These are phyloP conservation scores for Pythium apleroticum DNA, from an alignment of 352 stramenopile genomes.

Conservation along the genomic window DNA sequence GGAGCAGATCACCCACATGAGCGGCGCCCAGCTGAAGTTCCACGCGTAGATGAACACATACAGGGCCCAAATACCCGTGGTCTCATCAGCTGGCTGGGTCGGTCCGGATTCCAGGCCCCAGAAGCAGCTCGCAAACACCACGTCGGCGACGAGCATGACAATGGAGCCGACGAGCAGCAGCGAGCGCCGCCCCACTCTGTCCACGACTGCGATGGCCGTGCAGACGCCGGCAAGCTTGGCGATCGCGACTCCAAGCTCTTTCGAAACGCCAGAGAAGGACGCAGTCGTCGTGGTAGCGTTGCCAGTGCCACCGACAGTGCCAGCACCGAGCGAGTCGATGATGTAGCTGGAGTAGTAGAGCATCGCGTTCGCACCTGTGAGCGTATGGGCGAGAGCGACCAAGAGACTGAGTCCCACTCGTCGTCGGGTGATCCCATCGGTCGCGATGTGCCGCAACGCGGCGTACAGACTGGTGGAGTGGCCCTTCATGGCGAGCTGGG, in stretches of 20 bases:
- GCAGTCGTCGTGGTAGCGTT: not conserved
- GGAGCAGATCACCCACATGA: constrained; percentile 78
- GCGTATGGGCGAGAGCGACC: constrained; percentile 61
- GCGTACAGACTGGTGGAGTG: constrained; percentile 40
- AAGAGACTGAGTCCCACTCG: constrained; percentile 57
- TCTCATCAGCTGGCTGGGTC: constrained; percentile 25
- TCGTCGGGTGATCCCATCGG: constrained; percentile 38
- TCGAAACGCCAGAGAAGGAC: constrained; percentile 32
- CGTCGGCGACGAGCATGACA: constrained; percentile 51
- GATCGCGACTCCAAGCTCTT: constrained; percentile 62
- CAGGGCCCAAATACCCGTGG: constrained; percentile 55
- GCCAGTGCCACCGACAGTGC: constrained; percentile 2
- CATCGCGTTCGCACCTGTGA: constrained; percentile 72
- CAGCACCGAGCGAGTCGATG: constrained; percentile 38
- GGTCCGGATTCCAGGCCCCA: constrained; percentile 31
- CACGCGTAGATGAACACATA: constrained; percentile 75
- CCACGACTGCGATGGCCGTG: constrained; percentile 47
- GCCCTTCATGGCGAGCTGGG: constrained; percentile 26
- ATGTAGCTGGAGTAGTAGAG: constrained; percentile 86
- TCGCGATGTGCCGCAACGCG: constrained; percentile 36
- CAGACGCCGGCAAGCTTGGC: constrained; percentile 68
- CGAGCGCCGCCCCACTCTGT: constrained; percentile 56
- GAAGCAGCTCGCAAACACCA: constrained; percentile 56
- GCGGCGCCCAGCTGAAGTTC: constrained; percentile 73
- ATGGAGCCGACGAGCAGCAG: constrained; percentile 57